phyloP scores from a whole-genome alignment of 2,329 filamentous ascomycete genomes.

The Beauveria medogensis region DNA sequence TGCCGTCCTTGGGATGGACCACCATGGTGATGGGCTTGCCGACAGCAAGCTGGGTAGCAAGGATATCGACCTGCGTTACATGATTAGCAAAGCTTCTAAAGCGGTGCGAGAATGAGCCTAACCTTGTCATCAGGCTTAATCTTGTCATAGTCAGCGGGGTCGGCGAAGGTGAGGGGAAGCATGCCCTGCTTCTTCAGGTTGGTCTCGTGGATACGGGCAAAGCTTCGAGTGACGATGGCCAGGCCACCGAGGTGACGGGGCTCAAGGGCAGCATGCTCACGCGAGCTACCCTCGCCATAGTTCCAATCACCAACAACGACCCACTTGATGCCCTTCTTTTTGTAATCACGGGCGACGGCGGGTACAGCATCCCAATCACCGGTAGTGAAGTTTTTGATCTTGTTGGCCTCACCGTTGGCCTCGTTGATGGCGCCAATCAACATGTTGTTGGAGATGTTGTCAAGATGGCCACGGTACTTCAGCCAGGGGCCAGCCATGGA shows the following conservation, averaged over 20 bases:
- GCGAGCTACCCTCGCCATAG: slow-evolving; percentile 95
- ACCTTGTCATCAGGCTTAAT: slow-evolving; percentile 83
- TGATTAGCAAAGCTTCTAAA: slow-evolving; percentile 14
- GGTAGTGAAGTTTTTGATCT: slow-evolving; percentile 83
- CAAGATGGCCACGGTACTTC: slow-evolving; percentile 96
- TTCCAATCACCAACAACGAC: slow-evolving; percentile 99
- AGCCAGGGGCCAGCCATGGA: slow-evolving; percentile 96
- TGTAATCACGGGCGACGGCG: slow-evolving; percentile 94
- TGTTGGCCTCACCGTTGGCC: slow-evolving; percentile 95
- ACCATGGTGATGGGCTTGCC: slow-evolving; percentile 88
- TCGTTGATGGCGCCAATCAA: slow-evolving; percentile 94
- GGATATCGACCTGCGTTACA: slow-evolving; percentile 58
- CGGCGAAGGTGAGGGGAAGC: slow-evolving; percentile 91
- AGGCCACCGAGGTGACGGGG: slow-evolving; percentile 94
- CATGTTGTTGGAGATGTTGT: slow-evolving; percentile 99
- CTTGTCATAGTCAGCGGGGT: slow-evolving; percentile 97
- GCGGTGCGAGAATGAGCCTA: slow-evolving; percentile 22
- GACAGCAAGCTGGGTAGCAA: slow-evolving; percentile 81
- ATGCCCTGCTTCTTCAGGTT: slow-evolving; percentile 99
- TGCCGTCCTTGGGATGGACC: slow-evolving; percentile 84
- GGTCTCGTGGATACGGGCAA: slow-evolving; percentile 99
- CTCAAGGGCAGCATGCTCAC: slow-evolving; percentile 97
- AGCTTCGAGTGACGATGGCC: slow-evolving; percentile 90
- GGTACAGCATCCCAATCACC: slow-evolving; percentile 83
- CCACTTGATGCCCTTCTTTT: slow-evolving; percentile 93